These are phyloP conservation scores for Bullera alba DNA, from an alignment of 768 basidiomycete genomes.

Conservation along the genomic window DNA sequence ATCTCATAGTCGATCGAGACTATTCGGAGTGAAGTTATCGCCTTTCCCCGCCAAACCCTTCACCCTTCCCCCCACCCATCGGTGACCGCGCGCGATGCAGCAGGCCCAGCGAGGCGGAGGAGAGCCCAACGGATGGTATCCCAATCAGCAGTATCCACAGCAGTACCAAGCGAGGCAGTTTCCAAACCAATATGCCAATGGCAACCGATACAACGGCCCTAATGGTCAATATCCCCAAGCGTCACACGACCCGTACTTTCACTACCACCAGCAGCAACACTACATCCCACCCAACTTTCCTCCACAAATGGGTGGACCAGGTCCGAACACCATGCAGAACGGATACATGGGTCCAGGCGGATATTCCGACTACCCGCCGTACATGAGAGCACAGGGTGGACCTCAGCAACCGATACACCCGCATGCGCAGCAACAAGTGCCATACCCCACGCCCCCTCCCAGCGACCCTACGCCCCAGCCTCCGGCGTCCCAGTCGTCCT, in stretches of 20 bases:
- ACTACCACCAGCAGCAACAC: not conserved
- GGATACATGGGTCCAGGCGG: slow-evolving; percentile 17
- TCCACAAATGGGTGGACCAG: slow-evolving; percentile 29
- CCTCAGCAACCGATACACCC: not conserved
- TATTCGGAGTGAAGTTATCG: too few species aligned
- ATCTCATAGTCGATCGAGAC: too few species aligned
- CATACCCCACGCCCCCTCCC: not conserved
- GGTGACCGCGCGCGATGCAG: too few species aligned
- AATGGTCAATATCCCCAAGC: not conserved
- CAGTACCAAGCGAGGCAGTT: not conserved
- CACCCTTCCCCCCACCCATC: too few species aligned
- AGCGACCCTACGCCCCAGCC: not conserved
- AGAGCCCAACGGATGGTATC: not conserved
- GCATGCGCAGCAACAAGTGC: not conserved
- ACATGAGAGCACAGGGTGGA: not conserved
- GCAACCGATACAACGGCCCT: not conserved
- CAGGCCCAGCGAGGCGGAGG: too few species aligned
- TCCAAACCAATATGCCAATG: not conserved
- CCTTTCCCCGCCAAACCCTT: too few species aligned
- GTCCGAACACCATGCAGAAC: slow-evolving; percentile 36
- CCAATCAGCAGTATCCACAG: not conserved
- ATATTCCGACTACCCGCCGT: not conserved
- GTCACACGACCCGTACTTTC: not conserved
- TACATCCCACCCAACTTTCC: slow-evolving; percentile 1
- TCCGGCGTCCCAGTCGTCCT: not conserved